Conservation (phyloP, 2,329 filamentous ascomycete species). For the Xylariaceae sp. region DNA sequence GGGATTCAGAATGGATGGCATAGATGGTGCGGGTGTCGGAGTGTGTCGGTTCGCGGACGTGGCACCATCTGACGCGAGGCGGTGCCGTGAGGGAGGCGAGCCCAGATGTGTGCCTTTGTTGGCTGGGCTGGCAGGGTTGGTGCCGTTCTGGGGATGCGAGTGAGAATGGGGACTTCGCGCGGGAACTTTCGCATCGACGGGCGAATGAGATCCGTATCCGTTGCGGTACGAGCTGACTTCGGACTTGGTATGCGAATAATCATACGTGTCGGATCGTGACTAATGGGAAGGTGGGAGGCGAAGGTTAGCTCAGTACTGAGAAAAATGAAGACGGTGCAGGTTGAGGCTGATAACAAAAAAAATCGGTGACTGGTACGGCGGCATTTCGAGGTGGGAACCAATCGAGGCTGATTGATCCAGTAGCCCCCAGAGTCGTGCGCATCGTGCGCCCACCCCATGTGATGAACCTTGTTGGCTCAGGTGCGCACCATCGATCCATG, state of each 20-base stretch:
- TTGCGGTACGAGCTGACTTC: constrained; percentile 30
- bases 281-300: too few species aligned
- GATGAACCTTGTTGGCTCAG: too few species aligned
- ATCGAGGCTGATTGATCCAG: too few species aligned
- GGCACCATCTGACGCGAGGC: constrained; percentile 18
- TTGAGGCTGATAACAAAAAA: too few species aligned
- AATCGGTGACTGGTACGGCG: too few species aligned
- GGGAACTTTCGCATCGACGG: constrained; percentile 21
- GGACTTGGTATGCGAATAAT: too few species aligned
- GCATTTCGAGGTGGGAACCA: too few species aligned
- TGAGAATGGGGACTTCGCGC: constrained; percentile 24
- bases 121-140: constrained; percentile 21
- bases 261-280: constrained; percentile 37
- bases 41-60: constrained; percentile 18
- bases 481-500: too few species aligned
- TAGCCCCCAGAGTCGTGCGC: too few species aligned
- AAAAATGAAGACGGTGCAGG: too few species aligned
- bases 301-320: too few species aligned
- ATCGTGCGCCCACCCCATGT: too few species aligned
- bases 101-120: constrained; percentile 23
- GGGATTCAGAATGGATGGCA: constrained; percentile 26
- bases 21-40: constrained; percentile 22
- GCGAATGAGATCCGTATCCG: constrained; percentile 23
- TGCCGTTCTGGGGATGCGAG: constrained; percentile 27
- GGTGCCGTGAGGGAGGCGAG: constrained; percentile 23